Percentiles rank a stretch among this genome's conserved stretches.
Conservation (phyloP, 2,329 filamentous ascomycete genomes). For the Pseudocercospora fijiensis region DNA sequence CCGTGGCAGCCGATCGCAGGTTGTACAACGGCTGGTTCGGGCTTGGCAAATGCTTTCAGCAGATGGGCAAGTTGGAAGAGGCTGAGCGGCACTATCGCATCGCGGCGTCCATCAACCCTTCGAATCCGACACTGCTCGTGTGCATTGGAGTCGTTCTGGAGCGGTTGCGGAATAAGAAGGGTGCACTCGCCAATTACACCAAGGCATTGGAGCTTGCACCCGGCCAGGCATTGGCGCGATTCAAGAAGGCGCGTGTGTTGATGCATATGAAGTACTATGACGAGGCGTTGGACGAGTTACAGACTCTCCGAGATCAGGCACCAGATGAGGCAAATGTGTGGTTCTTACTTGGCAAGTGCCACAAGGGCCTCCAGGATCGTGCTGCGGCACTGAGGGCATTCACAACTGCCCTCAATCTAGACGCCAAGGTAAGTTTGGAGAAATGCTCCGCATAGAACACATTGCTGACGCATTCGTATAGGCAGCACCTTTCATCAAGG, state of each 20-base stretch:
- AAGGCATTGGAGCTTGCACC: constrained; percentile 81
- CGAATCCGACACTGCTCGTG: constrained; percentile 87
- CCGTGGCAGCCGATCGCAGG: constrained; percentile 78
- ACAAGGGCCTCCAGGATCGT: constrained; percentile 59
- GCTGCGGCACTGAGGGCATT: constrained; percentile 86
- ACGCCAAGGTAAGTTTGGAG: constrained; percentile 74
- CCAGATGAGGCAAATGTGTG: constrained; percentile 96
- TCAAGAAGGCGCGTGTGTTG: constrained; percentile 87
- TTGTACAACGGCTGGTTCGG: constrained; percentile 99
- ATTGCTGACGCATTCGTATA: constrained; percentile 42
- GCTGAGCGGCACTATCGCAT: constrained; percentile 89
- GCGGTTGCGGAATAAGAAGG: constrained; percentile 77
- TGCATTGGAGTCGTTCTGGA: constrained; percentile 86
- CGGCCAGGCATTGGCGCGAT: constrained; percentile 75
- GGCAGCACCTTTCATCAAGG: constrained; percentile 93
- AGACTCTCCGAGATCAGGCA: constrained; percentile 84
- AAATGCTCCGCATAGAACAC: background rate
- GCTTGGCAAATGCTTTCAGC: constrained; percentile 65
- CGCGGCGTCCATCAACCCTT: constrained; percentile 85
- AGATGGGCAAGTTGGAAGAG: constrained; percentile 60
- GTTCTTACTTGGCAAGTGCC: constrained; percentile 81
- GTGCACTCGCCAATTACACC: constrained; percentile 77
- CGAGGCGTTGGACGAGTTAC: constrained; percentile 75
- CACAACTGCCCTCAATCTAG: constrained; percentile 89
- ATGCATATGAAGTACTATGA: constrained; percentile 70